A percentile compares a stretch with the other conserved stretches of the same genome.
Conservation (phyloP, 1,284 basidiomycete genomes). For the Afroboletus lepidellus region DNA sequence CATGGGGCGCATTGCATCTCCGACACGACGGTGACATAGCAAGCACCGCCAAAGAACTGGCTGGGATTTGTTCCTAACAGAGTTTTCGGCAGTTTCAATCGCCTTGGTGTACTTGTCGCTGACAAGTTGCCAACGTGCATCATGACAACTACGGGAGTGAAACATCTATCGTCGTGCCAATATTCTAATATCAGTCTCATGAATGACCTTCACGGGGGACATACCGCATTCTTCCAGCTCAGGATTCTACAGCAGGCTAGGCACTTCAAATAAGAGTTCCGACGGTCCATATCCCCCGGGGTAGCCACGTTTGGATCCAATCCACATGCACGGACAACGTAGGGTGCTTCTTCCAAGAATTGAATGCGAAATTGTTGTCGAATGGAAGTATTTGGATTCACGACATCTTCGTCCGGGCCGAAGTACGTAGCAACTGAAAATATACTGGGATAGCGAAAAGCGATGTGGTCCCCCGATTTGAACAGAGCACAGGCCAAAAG, state of each 20-base stretch:
- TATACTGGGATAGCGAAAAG: neutral
- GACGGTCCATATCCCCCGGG: slow-evolving; percentile 19
- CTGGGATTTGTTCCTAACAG: too few relatives aligned
- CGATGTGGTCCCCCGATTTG: fast-evolving
- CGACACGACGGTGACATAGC: neutral
- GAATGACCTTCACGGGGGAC: neutral
- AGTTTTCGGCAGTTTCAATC: neutral
- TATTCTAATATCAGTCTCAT: neutral
- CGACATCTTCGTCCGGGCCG: neutral
- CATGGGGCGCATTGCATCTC: too few relatives aligned
- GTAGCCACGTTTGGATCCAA: slow-evolving; percentile 23
- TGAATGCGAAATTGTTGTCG: neutral
- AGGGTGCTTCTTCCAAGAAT: slow-evolving; percentile 3
- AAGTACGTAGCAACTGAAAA: neutral
- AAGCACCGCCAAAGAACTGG: neutral
- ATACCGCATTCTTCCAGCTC: slow-evolving; percentile 9
- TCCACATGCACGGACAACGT: slow-evolving; percentile 15
- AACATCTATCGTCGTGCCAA: too few relatives aligned
- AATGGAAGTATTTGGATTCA: neutral
- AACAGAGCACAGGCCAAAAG: slow-evolving; percentile 11
- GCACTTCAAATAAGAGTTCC: slow-evolving; percentile 9
- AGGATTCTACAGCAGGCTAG: neutral
- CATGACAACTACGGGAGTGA: too few relatives aligned
- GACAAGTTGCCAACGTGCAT: neutral
- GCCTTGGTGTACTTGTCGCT: too few relatives aligned